These are phyloP conservation scores for Aureobasidium lini DNA, from an alignment of 2,329 filamentous ascomycete genomes.

Conservation along the genomic window DNA sequence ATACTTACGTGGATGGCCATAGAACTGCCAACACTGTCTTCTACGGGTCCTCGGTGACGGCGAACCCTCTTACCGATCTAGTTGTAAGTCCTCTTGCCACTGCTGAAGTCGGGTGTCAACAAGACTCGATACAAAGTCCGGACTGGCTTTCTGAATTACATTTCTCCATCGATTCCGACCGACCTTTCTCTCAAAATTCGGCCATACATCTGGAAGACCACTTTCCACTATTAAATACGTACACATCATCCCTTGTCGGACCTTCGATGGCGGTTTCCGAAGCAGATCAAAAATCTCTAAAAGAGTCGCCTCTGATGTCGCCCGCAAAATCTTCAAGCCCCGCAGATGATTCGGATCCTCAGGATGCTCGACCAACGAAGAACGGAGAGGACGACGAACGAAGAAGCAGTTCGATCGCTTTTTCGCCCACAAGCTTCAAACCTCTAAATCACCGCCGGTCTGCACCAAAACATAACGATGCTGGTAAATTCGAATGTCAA, in stretches of 20 bases:
- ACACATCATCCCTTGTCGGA: not conserved
- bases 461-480: not conserved
- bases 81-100: conserved; percentile 6
- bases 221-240: not conserved
- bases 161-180: not conserved
- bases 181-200: not conserved
- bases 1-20: conserved; percentile 9
- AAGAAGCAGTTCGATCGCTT: not conserved
- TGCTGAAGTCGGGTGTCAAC: not conserved
- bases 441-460: not conserved
- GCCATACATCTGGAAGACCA: not conserved
- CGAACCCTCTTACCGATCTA: not conserved
- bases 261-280: not conserved
- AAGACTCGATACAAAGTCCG: not conserved
- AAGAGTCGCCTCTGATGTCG: conserved; percentile 6
- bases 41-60: not conserved
- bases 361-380: not conserved
- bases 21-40: not conserved
- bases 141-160: not conserved
- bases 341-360: not conserved
- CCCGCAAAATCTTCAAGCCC: conserved; percentile 6
- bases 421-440: conserved; percentile 2
- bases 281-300: not conserved
- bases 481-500: conserved; percentile 7
- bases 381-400: not conserved